Base-by-base conservation (phyloP, 108 stramenopile genomes). In the Nitzschia putrida region DNA sequence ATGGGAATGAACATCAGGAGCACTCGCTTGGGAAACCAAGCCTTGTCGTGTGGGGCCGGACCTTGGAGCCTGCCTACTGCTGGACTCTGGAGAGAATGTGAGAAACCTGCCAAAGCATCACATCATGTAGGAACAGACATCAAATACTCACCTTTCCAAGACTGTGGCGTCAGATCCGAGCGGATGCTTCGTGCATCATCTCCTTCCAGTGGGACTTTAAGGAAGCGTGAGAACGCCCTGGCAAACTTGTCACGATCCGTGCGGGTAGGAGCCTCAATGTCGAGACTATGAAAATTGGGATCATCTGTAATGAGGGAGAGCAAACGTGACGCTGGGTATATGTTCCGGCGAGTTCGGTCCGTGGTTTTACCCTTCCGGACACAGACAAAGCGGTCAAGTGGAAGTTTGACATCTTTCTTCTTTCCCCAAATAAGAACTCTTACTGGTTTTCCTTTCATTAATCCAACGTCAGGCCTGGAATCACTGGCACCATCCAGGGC, bases 161-260 rank as follows among this genome's bases (percentile, higher is more conserved):
- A 73, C 40, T 57, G 58, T 47, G 74, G 61, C 13, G 74, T 69
- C 40, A 64, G 34, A 21, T 76, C 74, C 3, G 74, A 76, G 18
- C 61, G 66, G 59, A 64, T 69, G 29, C 74, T 76, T 0, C 68
- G 57, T 34, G 34, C 53, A 67, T 66, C 73, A 18, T 70, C 73
- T 41, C 51, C 73, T 60, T 80, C 84, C 47, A 77, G 34, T 8
- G 90, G 90, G 34, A 94, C 79, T 9, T 74, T 76, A 52, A 94
- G 72, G 78, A 94, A 94, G 41, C 74, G 63, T 5, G 88, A 57
- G 80, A 94, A 94, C 16, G 93, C 93, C 55, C 68, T 77, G 11
- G 93, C 93, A 73, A 91, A 91, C 68, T 92, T 94, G 71, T 94
- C 93, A 56, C 93, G 78, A 73, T 94, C 93, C 70, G 88, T 60